Evolutionary conservation across 352 stramenopile genomes (phyloP), one percentile per base, ranked within the genome.

Genomic region (Globisporangium lucens): DNA sequence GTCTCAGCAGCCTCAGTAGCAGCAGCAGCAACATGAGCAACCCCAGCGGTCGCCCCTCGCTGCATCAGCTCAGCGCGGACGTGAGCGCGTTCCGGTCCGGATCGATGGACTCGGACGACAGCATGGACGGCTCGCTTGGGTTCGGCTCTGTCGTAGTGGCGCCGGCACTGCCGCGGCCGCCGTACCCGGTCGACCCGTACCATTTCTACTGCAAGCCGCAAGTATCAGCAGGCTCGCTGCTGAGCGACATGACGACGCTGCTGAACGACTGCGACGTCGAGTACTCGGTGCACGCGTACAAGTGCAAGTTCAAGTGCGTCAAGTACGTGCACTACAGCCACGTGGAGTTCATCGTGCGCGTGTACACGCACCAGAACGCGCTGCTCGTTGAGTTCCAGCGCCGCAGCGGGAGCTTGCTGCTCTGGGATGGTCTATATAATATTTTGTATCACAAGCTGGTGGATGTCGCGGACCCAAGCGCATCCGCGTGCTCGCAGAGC

Each of bases 241-340:
- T 79, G n/a, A 75, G 76, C 5, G 75, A 88, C 17, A 77, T 90
- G 53, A 82, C 78, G 9, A 69, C 78, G 38, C 64, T 74, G 3
- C 80, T 94, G 8, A 68, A 74, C 20, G 82, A 81, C 4, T 85
- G 75, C 59, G 80, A 88, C 27, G 85, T 94, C 62, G 85, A 91
- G 68, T 79, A 83, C 57, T 78, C 78, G 55, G 81, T 93, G 58
- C 77, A 89, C 58, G 75, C 85, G 33, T 73, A 80, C 49, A 93
- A 93, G 63, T 92, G 85, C 76, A 94, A 94, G 72, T 94, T 94
- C 68, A 93, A 93, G 61, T 93, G 87, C 66, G 78, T 94, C 68
- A 92, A 92, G 69, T 89, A 93, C 62, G 82, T 93, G 41, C 83
- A 93, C 68, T 94, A 92, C 74, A 90, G 82, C 65, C 85, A 89